phyloP scores from a whole-genome alignment of 768 basidiomycete species.

The Kwoniella dejecticola region DNA sequence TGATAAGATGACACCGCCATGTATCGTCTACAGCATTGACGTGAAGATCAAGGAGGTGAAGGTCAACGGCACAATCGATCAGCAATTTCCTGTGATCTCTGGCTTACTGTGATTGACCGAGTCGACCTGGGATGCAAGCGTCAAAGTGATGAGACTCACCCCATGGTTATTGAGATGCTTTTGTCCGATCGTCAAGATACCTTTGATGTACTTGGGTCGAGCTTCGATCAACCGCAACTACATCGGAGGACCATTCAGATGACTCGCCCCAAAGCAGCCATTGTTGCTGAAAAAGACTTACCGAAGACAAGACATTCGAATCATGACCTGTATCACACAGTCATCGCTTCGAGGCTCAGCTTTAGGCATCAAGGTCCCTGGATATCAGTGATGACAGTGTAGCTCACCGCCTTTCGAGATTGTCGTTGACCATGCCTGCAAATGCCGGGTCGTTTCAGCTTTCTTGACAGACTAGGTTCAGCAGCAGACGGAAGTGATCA shows the following conservation, averaged over 20 bases:
- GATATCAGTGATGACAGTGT: no score
- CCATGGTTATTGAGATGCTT: constrained; percentile 50
- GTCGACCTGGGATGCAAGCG: no score
- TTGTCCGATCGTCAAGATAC: constrained; percentile 32
- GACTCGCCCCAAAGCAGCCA: no score
- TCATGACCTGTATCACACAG: constrained; percentile 34
- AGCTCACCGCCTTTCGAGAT: constrained; percentile 39
- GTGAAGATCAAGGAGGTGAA: not conserved
- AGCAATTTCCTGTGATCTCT: no score
- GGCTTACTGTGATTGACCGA: no score
- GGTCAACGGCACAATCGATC: not conserved
- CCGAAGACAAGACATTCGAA: constrained; percentile 34
- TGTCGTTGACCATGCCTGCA: constrained; percentile 41
- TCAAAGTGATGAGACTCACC: constrained; percentile 18
- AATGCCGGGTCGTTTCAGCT: no score
- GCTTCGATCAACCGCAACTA: constrained; percentile 42
- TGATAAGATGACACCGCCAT: constrained; percentile 47
- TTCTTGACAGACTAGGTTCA: not conserved
- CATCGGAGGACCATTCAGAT: not conserved
- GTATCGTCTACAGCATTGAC: constrained; percentile 36
- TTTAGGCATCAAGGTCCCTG: no score
- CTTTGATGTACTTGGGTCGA: constrained; percentile 35
- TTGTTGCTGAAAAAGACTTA: no score
- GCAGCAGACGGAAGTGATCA: not conserved
- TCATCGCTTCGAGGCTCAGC: not conserved